Conservation (phyloP, 768 basidiomycete species). For the Mycena rebaudengoi region DNA sequence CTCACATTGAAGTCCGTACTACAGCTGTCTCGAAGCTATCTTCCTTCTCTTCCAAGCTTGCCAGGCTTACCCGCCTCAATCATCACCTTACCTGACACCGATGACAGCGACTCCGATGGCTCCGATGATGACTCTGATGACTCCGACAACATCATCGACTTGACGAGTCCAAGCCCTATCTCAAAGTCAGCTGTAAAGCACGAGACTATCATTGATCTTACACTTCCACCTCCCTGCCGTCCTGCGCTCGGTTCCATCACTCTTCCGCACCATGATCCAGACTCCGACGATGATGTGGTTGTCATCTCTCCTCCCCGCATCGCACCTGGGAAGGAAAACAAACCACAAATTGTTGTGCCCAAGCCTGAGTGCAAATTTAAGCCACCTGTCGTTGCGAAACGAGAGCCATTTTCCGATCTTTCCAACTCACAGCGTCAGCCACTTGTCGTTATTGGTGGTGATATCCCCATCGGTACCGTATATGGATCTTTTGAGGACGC, state of each 20-base stretch:
- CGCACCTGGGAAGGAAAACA: too few relatives aligned
- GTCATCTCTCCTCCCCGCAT: neutral
- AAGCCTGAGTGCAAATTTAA: neutral
- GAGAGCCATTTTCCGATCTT: constrained; percentile 5
- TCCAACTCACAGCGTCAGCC: constrained; percentile 13
- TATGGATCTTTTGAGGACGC: too few relatives aligned
- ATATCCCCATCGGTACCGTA: neutral
- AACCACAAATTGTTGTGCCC: too few relatives aligned
- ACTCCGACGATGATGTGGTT: neutral
- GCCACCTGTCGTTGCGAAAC: neutral
- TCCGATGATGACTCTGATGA: neutral
- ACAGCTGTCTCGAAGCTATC: too few relatives aligned
- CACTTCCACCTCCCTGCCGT: neutral
- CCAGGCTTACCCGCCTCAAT: too few relatives aligned
- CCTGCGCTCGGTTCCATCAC: neutral
- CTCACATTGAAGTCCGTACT: too few relatives aligned
- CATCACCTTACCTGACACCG: too few relatives aligned
- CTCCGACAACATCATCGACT: constrained; percentile 1
- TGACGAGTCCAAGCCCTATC: neutral
- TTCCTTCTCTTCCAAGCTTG: too few relatives aligned
- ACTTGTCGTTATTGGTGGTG: neutral
- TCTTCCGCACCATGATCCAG: neutral
- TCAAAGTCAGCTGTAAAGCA: neutral
- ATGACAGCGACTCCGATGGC: too few relatives aligned
- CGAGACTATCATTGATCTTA: neutral